Percentiles rank a stretch among this genome's conserved stretches.
These are phyloP conservation scores for Didymella sp. DNA, from an alignment of 2,329 filamentous ascomycete species.

Conservation along the genomic window DNA sequence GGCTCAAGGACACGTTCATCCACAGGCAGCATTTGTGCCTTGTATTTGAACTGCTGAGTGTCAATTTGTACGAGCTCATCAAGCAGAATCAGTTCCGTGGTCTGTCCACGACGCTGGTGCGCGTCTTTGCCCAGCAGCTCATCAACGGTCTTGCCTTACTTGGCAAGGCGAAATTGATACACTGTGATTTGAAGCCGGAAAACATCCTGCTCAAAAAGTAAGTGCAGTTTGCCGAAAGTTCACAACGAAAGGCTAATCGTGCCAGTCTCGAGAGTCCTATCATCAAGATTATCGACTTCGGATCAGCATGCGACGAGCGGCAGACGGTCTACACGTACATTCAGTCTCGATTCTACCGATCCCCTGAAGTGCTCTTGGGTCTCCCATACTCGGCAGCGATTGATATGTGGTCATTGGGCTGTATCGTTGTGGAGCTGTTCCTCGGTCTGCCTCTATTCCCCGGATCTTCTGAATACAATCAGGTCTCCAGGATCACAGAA, in stretches of 20 bases:
- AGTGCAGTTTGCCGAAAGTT: slow-evolving; percentile 32
- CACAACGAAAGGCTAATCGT: slow-evolving; percentile 18
- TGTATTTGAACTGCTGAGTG: slow-evolving; percentile 94
- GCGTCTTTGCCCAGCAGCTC: slow-evolving; percentile 96
- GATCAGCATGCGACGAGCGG: slow-evolving; percentile 95
- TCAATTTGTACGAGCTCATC: slow-evolving; percentile 98
- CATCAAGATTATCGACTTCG: slow-evolving; percentile 99
- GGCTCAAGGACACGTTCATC: slow-evolving; percentile 97
- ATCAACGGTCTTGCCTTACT: slow-evolving; percentile 89
- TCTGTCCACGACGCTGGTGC: slow-evolving; percentile 92
- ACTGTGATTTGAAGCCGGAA: slow-evolving; percentile 97
- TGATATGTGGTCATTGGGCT: slow-evolving; percentile 99
- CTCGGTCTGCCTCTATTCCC: slow-evolving; percentile 93
- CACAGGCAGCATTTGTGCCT: slow-evolving; percentile 96
- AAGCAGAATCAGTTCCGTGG: slow-evolving; percentile 99
- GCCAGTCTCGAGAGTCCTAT: slow-evolving; percentile 89
- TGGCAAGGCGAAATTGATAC: slow-evolving; percentile 95
- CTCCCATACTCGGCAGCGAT: slow-evolving; percentile 97
- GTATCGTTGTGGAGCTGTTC: slow-evolving; percentile 97
- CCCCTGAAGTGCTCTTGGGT: slow-evolving; percentile 93
- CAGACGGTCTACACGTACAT: slow-evolving; percentile 99
- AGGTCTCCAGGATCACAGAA: slow-evolving; percentile 94
- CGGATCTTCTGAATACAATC: slow-evolving; percentile 97
- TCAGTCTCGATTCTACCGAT: slow-evolving; percentile 96
- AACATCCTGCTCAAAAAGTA: slow-evolving; percentile 96